phyloP scores from a whole-genome alignment of 495 filamentous ascomycete genomes.

The Thozetella sp. region DNA sequence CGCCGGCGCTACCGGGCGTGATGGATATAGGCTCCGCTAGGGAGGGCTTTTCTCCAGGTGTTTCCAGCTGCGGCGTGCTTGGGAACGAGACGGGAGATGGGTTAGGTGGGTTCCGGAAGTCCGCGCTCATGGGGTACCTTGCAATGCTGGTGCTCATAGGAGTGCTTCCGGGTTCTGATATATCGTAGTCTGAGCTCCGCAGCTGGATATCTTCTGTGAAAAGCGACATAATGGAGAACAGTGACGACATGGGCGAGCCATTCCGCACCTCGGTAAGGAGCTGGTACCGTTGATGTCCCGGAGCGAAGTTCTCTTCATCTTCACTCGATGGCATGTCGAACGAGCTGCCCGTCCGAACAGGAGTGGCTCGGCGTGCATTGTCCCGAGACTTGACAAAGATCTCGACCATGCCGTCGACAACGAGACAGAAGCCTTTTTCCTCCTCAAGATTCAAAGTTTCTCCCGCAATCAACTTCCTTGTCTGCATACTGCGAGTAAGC shows the following conservation, averaged over 20 bases:
- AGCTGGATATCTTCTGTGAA: constrained; percentile 95
- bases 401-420: constrained; percentile 95
- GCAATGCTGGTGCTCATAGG: constrained; percentile 19
- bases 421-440: constrained; percentile 96
- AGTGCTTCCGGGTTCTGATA: constrained; percentile 22
- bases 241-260: constrained; percentile 95
- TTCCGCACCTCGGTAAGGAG: constrained; percentile 97
- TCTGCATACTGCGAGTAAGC: constrained; percentile 97
- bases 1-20: constrained; percentile 16
- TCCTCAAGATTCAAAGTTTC: constrained; percentile 95
- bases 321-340: constrained; percentile 60
- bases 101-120: constrained; percentile 43
- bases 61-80: constrained; percentile 35
- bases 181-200: constrained; percentile 63
- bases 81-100: constrained; percentile 28
- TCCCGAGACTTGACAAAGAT: constrained; percentile 95
- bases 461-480: constrained; percentile 90
- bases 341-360: constrained; percentile 11
- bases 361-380: constrained; percentile 24
- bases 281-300: constrained; percentile 76
- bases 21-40: constrained; percentile 19
- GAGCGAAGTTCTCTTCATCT: constrained; percentile 57
- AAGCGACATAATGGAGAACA: constrained; percentile 94
- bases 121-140: constrained; percentile 42
- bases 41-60: constrained; percentile 16